Evolutionary conservation across 495 filamentous ascomycete species (phyloP).

Genomic region (Penicillium bovifimosum): DNA sequence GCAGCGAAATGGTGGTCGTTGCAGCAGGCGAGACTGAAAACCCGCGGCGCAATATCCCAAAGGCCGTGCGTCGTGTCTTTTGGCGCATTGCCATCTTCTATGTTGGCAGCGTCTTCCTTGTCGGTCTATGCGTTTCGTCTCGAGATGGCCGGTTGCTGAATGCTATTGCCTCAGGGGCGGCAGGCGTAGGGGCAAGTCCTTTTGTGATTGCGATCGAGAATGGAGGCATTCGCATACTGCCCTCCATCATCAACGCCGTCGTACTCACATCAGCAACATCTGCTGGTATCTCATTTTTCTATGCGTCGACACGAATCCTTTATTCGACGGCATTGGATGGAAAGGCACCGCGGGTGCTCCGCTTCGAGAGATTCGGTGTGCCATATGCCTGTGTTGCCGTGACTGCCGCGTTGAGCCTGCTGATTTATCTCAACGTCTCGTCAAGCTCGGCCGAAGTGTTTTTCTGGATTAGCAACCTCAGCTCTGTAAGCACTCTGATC

Average conservation of each 20-base stretch:
- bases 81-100: conserved; percentile 83
- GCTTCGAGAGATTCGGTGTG: conserved; percentile 33
- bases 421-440: conserved; percentile 31
- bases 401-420: conserved; percentile 17
- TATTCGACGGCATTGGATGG: conserved; percentile 62
- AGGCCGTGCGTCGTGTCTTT: conserved; percentile 72
- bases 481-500: conserved; percentile 48
- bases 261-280: conserved; percentile 60
- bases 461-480: conserved; percentile 51
- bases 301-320: conserved; percentile 64
- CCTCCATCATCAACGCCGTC: conserved; percentile 69
- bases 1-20: conserved; percentile 66
- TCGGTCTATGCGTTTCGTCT: conserved; percentile 42
- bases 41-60: conserved; percentile 66
- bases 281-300: conserved; percentile 67
- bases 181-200: conserved; percentile 30
- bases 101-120: conserved; percentile 45
- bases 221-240: conserved; percentile 58
- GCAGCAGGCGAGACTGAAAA: conserved; percentile 76
- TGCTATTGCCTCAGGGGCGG: conserved; percentile 33
- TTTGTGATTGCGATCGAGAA: conserved; percentile 44
- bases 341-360: conserved; percentile 57
- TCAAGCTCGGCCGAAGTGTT: conserved; percentile 27
- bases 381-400: conserved; percentile 34
- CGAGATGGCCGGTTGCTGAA: conserved; percentile 13